phyloP scores from a whole-genome alignment of 257 asterid species.

The Eustoma russellianum region DNA sequence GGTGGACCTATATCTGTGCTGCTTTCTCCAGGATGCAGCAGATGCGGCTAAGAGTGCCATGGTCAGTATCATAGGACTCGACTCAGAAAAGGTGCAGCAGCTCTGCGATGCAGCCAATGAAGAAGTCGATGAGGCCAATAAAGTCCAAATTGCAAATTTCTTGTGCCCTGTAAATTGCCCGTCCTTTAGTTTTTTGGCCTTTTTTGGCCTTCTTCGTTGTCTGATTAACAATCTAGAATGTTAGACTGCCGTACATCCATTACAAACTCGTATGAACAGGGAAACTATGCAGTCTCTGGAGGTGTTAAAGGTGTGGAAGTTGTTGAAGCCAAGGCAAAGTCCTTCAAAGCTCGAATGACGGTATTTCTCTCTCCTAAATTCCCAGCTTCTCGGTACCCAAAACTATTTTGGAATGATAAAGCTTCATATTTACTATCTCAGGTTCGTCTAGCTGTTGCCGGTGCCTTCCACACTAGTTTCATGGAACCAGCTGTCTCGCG shows the following conservation, averaged over 20 bases:
- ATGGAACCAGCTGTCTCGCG: constrained; percentile 96
- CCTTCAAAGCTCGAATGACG: constrained; percentile 95
- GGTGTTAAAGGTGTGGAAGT: constrained; percentile 96
- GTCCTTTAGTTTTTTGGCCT: not conserved
- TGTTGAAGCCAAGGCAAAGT: constrained; percentile 92
- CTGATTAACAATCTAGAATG: not conserved
- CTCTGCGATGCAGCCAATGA: constrained; percentile 97
- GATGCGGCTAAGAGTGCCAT: constrained; percentile 93
- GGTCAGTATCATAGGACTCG: constrained; percentile 95
- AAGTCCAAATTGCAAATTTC: constrained; percentile 95
- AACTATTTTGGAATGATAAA: constrained; percentile 1
- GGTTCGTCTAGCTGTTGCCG: constrained; percentile 96
- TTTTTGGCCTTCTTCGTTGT: not conserved
- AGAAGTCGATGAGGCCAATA: constrained; percentile 81
- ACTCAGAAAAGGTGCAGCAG: constrained; percentile 81
- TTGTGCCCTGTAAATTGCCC: constrained; percentile 73
- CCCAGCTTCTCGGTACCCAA: constrained; percentile 1
- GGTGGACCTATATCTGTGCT: constrained; percentile 7
- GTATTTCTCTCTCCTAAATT: constrained; percentile 23
- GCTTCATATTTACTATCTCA: constrained; percentile 13
- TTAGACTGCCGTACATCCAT: too few species aligned
- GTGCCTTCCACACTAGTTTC: constrained; percentile 90
- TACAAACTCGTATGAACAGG: constrained; percentile 33
- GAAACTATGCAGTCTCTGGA: constrained; percentile 97
- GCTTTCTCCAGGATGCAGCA: constrained; percentile 67